Base-by-base conservation (phyloP, 2,329 filamentous ascomycete species). In the Harringtonia aguacate region DNA sequence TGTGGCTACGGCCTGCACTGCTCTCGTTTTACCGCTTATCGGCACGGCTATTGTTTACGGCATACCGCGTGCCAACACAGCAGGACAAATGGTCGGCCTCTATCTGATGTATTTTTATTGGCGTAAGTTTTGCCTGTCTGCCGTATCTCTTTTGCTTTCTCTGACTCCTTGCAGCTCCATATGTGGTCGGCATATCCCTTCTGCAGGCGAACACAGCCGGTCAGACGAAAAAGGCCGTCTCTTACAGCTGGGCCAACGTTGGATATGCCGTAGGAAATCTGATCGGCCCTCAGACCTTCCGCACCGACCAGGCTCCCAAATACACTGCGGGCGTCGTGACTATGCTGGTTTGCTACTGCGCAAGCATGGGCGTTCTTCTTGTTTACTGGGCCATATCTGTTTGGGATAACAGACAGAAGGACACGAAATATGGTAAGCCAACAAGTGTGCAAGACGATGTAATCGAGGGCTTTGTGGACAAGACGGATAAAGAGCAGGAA, bases 261-360 rank as follows among this genome's bases (percentile, higher is more conserved):
- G 18, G 30, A 13, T 46, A 47, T 38, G 70, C 69, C 2, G 63
- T 65, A 3, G 73, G 70, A 13, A 77, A 74, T 53, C 71, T 77
- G 44, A 75, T 77, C 47, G 73, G 73, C 0, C 73, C 73, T 0
- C 70, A 76, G 54, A 76, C 72, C 2, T 76, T 77, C 59, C 69
- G 70, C 50, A 62, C 62, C 4, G 61, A 60, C 33, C 71, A 78
- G 48, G 70, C 66, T 0, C 74, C 73, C 1, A 59, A 69, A 4
- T 76, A 70, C 50, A 63, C 66, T 13, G 72, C 70, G 1, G 74
- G 72, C 15, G 74, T 76, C 53, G 65, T 77, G 21, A 67, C 71
- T 15, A 69, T 77, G 44, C 65, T 78, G 56, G 69, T 62, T 8
- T 12, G 75, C 70, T 5, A 67, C 63, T 12, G 68, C 59, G 15